Evolutionary conservation across 257 asterid genomes (phyloP).

Genomic region (Striga asiatica): DNA sequence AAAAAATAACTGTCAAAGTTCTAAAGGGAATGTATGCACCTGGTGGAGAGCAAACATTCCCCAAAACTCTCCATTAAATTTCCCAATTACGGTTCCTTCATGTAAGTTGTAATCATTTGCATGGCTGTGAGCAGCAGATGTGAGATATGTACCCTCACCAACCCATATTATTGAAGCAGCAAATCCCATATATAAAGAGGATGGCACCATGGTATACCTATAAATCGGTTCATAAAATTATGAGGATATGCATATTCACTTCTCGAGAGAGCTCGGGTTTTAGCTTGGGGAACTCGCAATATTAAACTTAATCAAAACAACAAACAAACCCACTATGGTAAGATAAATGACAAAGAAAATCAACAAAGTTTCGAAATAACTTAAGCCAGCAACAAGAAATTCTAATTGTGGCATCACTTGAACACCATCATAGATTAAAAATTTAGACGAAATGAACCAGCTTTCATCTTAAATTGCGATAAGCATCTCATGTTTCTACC

Average conservation of each 20-base stretch:
- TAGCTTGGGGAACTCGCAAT: not conserved
- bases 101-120: conserved; percentile 47
- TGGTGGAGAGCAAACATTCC: conserved; percentile 86
- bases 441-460: not conserved
- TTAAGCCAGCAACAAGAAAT: not conserved
- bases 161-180: conserved; percentile 96
- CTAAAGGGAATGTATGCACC: conserved; percentile 31
- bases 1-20: conserved; percentile 6
- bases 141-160: conserved; percentile 94
- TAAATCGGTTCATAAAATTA: not conserved
- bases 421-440: not conserved
- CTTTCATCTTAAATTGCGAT: not conserved
- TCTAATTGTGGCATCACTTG: not conserved
- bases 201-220: conserved; percentile 94
- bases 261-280: conserved; percentile 1
- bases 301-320: not conserved
- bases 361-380: not conserved
- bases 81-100: conserved; percentile 70
- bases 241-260: not conserved
- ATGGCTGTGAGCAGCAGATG: conserved; percentile 65
- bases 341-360: conserved; percentile 2
- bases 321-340: not conserved
- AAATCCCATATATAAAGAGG: conserved; percentile 88
- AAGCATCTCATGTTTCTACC: no score
- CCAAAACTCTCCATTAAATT: conserved; percentile 82